Evolutionary conservation across 2,329 filamentous ascomycete genomes (phyloP).

Genomic region (Fusarium sp.): DNA sequence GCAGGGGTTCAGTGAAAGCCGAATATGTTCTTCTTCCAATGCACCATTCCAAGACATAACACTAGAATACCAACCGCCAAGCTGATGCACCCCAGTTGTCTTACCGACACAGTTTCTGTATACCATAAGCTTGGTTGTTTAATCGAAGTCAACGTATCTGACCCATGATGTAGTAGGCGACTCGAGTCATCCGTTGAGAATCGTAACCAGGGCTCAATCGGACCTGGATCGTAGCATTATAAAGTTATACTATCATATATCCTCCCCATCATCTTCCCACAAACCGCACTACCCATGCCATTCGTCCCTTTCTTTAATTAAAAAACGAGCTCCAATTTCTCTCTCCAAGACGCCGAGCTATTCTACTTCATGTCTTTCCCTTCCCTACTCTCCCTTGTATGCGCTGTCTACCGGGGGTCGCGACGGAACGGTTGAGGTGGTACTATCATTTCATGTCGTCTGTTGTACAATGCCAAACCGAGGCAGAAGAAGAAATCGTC

Average conservation of each 20-base stretch:
- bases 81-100: background rate
- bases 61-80: background rate
- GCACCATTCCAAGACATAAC: background rate
- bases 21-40: background rate
- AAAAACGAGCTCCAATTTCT: constrained; percentile 9
- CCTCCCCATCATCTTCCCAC: background rate
- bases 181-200: constrained; percentile 25
- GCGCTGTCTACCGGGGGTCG: constrained; percentile 45
- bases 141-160: background rate
- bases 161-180: background rate
- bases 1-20: background rate
- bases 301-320: constrained; percentile 10
- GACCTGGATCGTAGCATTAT: constrained; percentile 42
- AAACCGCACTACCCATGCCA: constrained; percentile 12
- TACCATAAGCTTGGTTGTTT: background rate
- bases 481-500: constrained; percentile 34
- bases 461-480: constrained; percentile 48
- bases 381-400: constrained; percentile 24
- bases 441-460: constrained; percentile 48
- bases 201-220: constrained; percentile 40
- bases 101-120: background rate
- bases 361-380: constrained; percentile 28
- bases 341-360: constrained; percentile 37
- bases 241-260: constrained; percentile 44
- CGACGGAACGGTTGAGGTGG: constrained; percentile 42